Evolutionary conservation across 208 protist genomes (phyloP), one percentile per base, ranked within the genome.

Genomic region (Jaenimonas drosophilae): DNA sequence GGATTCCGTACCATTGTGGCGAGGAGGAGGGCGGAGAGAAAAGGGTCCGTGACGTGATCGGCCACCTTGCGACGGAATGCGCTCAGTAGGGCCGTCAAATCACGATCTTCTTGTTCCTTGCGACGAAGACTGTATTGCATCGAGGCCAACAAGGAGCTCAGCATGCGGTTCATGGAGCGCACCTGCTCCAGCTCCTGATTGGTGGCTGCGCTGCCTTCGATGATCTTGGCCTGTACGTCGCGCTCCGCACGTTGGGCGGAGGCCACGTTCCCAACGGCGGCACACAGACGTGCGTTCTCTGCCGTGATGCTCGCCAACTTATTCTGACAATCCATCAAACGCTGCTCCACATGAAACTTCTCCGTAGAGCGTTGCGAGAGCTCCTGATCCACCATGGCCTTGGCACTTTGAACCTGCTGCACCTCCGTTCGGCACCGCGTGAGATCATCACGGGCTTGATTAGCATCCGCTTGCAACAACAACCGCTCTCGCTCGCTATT

Each of bases 91-190:
- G 61, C 64, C 12, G 65, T 76, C 29, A 90, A 46, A 46, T 90
- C 81, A 11, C 63, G 70, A 27, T 81, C 70, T 50, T 90, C 81
- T 44, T 90, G 73, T 45, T 90, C 81, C 39, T 71, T 73, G 9
- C 74, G 64, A 14, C 73, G 72, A 39, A 90, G 76, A 0, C 76
- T 90, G 62, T 84, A 90, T 60, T 83, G 73, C 66, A 85, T 83
- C 6, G 81, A 85, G 7, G 60, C 63, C 0, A 90, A 17, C 21
- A 72, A 56, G 24, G 70, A 49, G 46, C 64, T 74, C 47, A 90
- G 42, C 4, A 83, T 29, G 19, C 47, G 43, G 54, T 70, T 73
- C 42, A 80, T 37, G 19, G 41, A 47, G 16, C 52, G 42, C 29
- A 69, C 39, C 34, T 81, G 54, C 37, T 82, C 65, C 12, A 83